These are phyloP conservation scores for Oxytropis ochrocephala DNA, from an alignment of 306 rosid genomes.

Conservation along the genomic window DNA sequence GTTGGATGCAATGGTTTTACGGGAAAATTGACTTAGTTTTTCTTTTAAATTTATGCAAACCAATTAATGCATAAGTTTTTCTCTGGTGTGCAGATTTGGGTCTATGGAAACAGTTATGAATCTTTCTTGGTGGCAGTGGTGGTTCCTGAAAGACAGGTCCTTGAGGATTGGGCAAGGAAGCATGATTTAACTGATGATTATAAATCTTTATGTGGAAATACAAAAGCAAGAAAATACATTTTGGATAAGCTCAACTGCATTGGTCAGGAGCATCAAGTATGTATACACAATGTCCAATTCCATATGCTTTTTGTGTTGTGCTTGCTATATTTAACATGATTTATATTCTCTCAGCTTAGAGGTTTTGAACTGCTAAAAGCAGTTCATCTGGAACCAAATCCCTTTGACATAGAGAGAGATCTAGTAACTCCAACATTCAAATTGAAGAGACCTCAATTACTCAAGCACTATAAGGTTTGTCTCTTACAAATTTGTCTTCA, in stretches of 20 bases:
- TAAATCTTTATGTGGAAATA: conserved; percentile 66
- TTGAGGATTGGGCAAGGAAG: conserved; percentile 75
- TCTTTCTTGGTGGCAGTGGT: conserved; percentile 92
- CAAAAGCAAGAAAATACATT: conserved; percentile 58
- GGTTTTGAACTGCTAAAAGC: conserved; percentile 84
- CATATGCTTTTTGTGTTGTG: not conserved
- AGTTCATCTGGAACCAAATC: conserved; percentile 64
- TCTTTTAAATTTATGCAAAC: no score
- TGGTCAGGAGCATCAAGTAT: conserved; percentile 69
- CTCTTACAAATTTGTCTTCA: not conserved
- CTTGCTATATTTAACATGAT: conserved; percentile 10
- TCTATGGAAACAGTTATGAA: conserved; percentile 93
- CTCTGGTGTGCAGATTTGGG: conserved; percentile 61
- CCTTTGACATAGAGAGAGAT: conserved; percentile 84
- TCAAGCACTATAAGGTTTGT: conserved; percentile 65
- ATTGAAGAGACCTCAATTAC: conserved; percentile 67
- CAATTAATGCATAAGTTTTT: not conserved
- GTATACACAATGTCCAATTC: conserved; percentile 20
- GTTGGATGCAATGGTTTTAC: not conserved
- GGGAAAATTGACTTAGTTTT: not conserved
- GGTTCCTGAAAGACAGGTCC: conserved; percentile 64
- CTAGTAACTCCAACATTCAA: conserved; percentile 79
- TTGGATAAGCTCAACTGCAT: conserved; percentile 72
- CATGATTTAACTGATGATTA: conserved; percentile 47
- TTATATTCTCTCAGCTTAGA: conserved; percentile 50